Conservation (phyloP, 371 early-diverging fungal species). For the Zancudomyces culisetae region DNA sequence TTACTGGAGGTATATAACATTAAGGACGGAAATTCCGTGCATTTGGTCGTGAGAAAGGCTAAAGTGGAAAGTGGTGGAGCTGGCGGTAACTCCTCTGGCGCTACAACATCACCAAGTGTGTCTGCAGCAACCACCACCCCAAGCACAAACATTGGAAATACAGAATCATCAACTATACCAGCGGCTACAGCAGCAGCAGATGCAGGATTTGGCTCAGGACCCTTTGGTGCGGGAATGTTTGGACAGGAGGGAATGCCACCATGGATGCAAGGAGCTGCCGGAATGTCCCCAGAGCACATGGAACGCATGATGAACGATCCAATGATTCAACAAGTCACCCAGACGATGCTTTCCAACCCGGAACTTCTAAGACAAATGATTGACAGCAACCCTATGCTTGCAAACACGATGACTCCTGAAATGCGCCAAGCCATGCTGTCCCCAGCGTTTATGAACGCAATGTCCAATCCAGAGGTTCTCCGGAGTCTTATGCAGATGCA, state of each 20-base stretch:
- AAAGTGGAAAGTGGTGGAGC: slow-evolving; percentile 7
- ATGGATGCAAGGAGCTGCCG: slow-evolving; percentile 30
- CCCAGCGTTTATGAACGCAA: slow-evolving; percentile 67
- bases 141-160: slow-evolving; percentile 14
- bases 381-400: slow-evolving; percentile 58
- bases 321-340: slow-evolving; percentile 57
- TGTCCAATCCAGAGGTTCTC: slow-evolving; percentile 65
- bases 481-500: slow-evolving; percentile 59
- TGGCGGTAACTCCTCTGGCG: slow-evolving; percentile 5
- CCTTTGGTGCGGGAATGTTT: slow-evolving; percentile 28
- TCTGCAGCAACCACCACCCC: slow-evolving; percentile 12
- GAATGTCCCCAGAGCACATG: slow-evolving; percentile 47
- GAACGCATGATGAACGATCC: slow-evolving; percentile 65
- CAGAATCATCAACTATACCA: neutral
- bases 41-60: slow-evolving; percentile 55
- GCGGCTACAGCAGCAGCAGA: neutral
- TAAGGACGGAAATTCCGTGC: slow-evolving; percentile 53
- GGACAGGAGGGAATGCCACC: slow-evolving; percentile 29
- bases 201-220: slow-evolving; percentile 6
- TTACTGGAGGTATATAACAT: slow-evolving; percentile 60
- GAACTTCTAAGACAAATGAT: slow-evolving; percentile 64
- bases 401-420: slow-evolving; percentile 60
- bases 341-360: slow-evolving; percentile 58
- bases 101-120: slow-evolving; percentile 8
- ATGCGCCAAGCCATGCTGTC: slow-evolving; percentile 57